Percentiles rank a stretch among this genome's conserved stretches.
Conservation (phyloP, 257 asterid genomes). For the Orobanche coerulescens region DNA sequence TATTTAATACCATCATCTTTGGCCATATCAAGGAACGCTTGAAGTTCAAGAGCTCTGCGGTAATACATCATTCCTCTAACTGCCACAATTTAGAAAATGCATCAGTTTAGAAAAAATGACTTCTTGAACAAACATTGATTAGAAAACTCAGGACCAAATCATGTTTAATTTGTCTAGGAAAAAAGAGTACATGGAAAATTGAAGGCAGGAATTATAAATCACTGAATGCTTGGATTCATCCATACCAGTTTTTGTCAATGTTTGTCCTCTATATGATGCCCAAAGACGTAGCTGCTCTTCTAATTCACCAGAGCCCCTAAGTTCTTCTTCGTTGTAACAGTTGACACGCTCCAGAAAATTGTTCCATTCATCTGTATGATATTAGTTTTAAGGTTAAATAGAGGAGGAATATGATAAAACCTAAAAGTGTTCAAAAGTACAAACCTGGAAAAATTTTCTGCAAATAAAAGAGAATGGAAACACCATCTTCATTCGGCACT, state of each 20-base stretch:
- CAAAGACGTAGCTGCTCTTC: slow-evolving; percentile 94
- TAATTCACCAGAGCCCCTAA: slow-evolving; percentile 63
- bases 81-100: slow-evolving; percentile 28
- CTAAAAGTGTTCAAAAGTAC: slow-evolving; percentile 21
- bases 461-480: slow-evolving; percentile 88
- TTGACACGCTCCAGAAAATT: slow-evolving; percentile 87
- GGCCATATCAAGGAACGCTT: slow-evolving; percentile 99
- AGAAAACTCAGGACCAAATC: background rate
- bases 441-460: slow-evolving; percentile 97
- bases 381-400: slow-evolving; percentile 21
- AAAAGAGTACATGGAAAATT: background rate
- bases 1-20: slow-evolving; percentile 80
- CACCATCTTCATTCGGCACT: slow-evolving; percentile 93
- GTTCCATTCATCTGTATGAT: slow-evolving; percentile 81
- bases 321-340: slow-evolving; percentile 62
- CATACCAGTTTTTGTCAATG: slow-evolving; percentile 90
- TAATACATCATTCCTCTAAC: slow-evolving; percentile 99
- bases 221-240: background rate
- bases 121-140: background rate
- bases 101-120: slow-evolving; percentile 22
- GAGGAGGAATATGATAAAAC: slow-evolving; percentile 16
- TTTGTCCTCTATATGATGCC: slow-evolving; percentile 98
- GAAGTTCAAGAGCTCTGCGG: slow-evolving; percentile 96
- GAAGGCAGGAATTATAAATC: background rate
- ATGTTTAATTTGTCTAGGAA: background rate